A percentile compares a stretch with the other conserved stretches of the same genome.
These are phyloP conservation scores for Caloboletus inedulis DNA, from an alignment of 1,284 basidiomycete species.

Conservation along the genomic window DNA sequence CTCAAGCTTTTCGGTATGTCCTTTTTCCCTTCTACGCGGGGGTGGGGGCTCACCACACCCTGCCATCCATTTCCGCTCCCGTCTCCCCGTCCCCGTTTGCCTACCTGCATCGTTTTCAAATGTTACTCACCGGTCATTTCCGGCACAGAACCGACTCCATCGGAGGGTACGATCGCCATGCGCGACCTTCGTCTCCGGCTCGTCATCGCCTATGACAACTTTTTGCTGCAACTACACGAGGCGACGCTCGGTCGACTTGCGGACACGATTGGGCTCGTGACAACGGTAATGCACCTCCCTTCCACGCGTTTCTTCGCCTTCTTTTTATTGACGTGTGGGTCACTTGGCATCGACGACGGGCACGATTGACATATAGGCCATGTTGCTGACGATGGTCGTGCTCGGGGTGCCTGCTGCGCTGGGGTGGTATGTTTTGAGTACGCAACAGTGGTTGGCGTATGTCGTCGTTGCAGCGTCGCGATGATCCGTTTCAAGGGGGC, in stretches of 20 bases:
- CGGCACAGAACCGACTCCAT: slow-evolving; percentile 28
- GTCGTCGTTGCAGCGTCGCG: slow-evolving; percentile 1
- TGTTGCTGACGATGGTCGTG: slow-evolving; percentile 21
- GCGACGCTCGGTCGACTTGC: slow-evolving; percentile 24
- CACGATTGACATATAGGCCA: background rate
- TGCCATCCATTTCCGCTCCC: background rate
- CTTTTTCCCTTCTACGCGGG: no score
- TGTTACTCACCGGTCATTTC: background rate
- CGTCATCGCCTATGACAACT: slow-evolving; percentile 22
- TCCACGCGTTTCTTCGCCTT: background rate
- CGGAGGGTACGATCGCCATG: slow-evolving; percentile 20
- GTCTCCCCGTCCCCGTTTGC: no score
- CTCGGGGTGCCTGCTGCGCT: slow-evolving; percentile 19
- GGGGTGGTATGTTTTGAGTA: slow-evolving; percentile 19
- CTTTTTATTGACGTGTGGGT: background rate
- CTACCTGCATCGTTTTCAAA: background rate
- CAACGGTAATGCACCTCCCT: slow-evolving; percentile 11
- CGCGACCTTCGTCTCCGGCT: slow-evolving; percentile 24
- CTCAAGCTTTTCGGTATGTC: slow-evolving; percentile 32
- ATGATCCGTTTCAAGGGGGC: background rate
- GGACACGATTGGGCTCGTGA: slow-evolving; percentile 24
- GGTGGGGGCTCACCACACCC: no score
- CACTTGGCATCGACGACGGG: background rate
- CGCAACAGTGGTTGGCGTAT: slow-evolving; percentile 17
- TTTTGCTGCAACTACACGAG: slow-evolving; percentile 16